A percentile compares a stretch with the other conserved stretches of the same genome.
Evolutionary conservation across 2,329 filamentous ascomycete genomes (phyloP).

Genomic region (Remersonia thermophila): DNA sequence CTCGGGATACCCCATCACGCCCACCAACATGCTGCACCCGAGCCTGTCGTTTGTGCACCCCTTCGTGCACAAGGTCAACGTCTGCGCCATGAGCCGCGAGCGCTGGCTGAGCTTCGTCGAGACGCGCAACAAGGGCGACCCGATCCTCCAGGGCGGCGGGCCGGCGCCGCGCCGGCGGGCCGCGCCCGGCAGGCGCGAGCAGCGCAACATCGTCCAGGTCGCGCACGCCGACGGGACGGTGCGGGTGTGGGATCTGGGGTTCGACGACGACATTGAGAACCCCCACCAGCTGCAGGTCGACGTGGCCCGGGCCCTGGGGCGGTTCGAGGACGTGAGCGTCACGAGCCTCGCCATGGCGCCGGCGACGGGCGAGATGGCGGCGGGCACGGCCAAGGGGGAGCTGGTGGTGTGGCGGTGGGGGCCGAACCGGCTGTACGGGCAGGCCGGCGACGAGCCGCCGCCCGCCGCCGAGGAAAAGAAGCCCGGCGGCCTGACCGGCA

Average conservation of each 20-base stretch:
- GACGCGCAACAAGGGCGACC: slow-evolving; percentile 64
- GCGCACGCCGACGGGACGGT: slow-evolving; percentile 85
- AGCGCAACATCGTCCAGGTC: slow-evolving; percentile 72
- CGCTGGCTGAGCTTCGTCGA: slow-evolving; percentile 90
- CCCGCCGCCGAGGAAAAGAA: slow-evolving; percentile 41
- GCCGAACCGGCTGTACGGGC: slow-evolving; percentile 60
- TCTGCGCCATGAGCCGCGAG: slow-evolving; percentile 64
- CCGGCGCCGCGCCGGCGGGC: slow-evolving; percentile 58
- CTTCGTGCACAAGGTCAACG: slow-evolving; percentile 61
- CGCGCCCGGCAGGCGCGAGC: slow-evolving; percentile 48
- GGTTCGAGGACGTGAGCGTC: slow-evolving; percentile 66
- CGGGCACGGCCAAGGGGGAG: slow-evolving; percentile 73
- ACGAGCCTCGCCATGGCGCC: slow-evolving; percentile 68
- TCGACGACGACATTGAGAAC: slow-evolving; percentile 90
- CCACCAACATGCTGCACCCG: slow-evolving; percentile 84
- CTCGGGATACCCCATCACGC: slow-evolving; percentile 77
- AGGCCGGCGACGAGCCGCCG: slow-evolving; percentile 38
- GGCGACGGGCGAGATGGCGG: slow-evolving; percentile 72
- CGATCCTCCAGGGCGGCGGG: slow-evolving; percentile 66
- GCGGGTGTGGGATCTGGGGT: slow-evolving; percentile 85
- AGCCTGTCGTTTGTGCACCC: slow-evolving; percentile 83
- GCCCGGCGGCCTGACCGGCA: slow-evolving; percentile 61
- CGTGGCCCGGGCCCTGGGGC: slow-evolving; percentile 66
- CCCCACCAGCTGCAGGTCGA: slow-evolving; percentile 71
- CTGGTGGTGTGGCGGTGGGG: slow-evolving; percentile 80